phyloP scores from a whole-genome alignment of 2,329 filamentous ascomycete genomes.

The Clonostachys byssicola region DNA sequence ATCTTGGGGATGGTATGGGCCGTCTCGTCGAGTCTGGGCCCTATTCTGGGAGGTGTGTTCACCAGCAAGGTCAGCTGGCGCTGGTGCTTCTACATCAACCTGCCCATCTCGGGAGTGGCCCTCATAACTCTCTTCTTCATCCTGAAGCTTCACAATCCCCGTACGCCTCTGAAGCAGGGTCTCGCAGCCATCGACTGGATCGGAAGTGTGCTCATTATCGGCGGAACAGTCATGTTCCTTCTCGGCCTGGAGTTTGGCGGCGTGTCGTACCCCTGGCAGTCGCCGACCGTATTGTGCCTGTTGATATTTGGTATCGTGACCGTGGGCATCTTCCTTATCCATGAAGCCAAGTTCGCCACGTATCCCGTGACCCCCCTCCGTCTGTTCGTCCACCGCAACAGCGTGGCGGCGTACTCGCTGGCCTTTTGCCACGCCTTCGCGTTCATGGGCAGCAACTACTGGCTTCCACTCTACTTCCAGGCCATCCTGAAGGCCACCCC shows the following conservation, averaged over 20 bases:
- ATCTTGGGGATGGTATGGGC: constrained; percentile 58
- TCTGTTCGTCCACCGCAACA: constrained; percentile 64
- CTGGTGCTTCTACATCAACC: constrained; percentile 68
- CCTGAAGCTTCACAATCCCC: constrained; percentile 64
- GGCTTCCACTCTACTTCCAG: constrained; percentile 83
- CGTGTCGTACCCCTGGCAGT: constrained; percentile 69
- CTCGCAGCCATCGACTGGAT: constrained; percentile 60
- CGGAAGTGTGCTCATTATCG: constrained; percentile 58
- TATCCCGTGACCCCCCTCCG: constrained; percentile 76
- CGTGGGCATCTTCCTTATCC: constrained; percentile 62
- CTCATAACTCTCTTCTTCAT: constrained; percentile 52
- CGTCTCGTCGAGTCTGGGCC: constrained; percentile 60
- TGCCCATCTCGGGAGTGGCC: constrained; percentile 39
- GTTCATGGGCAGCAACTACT: constrained; percentile 77
- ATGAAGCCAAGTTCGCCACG: constrained; percentile 69
- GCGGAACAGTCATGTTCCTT: constrained; percentile 79
- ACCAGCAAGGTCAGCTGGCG: constrained; percentile 62
- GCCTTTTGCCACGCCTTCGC: constrained; percentile 72
- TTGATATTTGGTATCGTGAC: constrained; percentile 67
- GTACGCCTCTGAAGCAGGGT: constrained; percentile 57
- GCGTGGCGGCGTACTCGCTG: constrained; percentile 59
- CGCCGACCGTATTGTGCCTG: constrained; percentile 70
- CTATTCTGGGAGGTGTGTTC: constrained; percentile 65
- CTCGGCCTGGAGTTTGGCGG: constrained; percentile 85
- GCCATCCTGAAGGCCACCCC: constrained; percentile 65